phyloP scores from a whole-genome alignment of 768 basidiomycete genomes.

The Nidularia sp. region DNA sequence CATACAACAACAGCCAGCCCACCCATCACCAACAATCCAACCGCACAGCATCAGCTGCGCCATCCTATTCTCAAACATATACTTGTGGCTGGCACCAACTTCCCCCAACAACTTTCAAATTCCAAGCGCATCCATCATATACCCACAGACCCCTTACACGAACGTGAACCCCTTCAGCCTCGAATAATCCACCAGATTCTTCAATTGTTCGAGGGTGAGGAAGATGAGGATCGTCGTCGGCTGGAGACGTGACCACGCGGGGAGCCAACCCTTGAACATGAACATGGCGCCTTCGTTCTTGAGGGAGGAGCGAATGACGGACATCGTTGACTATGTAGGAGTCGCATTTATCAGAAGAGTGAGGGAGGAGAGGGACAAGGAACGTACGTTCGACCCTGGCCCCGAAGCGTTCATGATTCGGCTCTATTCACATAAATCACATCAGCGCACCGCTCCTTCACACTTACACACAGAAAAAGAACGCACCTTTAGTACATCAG shows the following conservation, averaged over 20 bases:
- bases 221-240: conserved; percentile 89
- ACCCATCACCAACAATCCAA: no score
- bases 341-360: neutral
- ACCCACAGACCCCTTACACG: no score
- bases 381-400: conserved; percentile 69
- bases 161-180: conserved; percentile 30
- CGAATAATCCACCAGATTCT: conserved; percentile 63
- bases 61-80: no score
- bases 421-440: conserved; percentile 33
- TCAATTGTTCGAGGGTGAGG: conserved; percentile 78
- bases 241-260: conserved; percentile 81
- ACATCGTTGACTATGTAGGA: conserved; percentile 56
- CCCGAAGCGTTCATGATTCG: conserved; percentile 90
- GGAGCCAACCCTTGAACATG: conserved; percentile 92
- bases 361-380: neutral
- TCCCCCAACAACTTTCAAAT: no score
- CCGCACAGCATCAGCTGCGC: no score
- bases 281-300: conserved; percentile 78
- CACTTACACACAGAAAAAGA: neutral
- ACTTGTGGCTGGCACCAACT: no score
- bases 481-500: conserved; percentile 74
- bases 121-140: no score
- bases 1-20: no score
- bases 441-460: no score
- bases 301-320: conserved; percentile 64